Conservation (phyloP, 805 yeast genomes). For the Kodamaea fukazawae region DNA sequence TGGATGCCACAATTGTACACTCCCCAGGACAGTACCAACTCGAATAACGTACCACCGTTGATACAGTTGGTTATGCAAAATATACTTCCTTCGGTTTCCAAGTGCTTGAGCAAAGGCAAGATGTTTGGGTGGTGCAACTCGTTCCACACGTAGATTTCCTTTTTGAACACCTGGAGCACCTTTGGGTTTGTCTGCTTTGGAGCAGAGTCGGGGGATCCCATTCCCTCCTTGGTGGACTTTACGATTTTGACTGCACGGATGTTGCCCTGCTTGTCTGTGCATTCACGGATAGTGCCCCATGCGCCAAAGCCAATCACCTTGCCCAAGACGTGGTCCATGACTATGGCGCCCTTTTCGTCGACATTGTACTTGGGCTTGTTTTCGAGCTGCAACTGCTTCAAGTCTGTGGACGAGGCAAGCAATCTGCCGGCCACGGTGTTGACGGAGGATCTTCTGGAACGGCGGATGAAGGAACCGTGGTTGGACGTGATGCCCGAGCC, state of each 20-base stretch:
- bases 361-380: slow-evolving; percentile 33
- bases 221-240: slow-evolving; percentile 28
- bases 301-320: slow-evolving; percentile 84
- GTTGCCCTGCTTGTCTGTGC: slow-evolving; percentile 37
- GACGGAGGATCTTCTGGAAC: slow-evolving; percentile 29
- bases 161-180: slow-evolving; percentile 57
- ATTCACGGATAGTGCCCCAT: slow-evolving; percentile 82
- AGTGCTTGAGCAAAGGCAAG: slow-evolving; percentile 58
- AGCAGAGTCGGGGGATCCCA: slow-evolving; percentile 10
- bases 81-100: slow-evolving; percentile 58
- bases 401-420: slow-evolving; percentile 38
- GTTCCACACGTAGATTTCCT: slow-evolving; percentile 78
- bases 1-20: slow-evolving; percentile 28
- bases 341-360: slow-evolving; percentile 67
- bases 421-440: slow-evolving; percentile 42
- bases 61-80: slow-evolving; percentile 71
- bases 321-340: slow-evolving; percentile 64
- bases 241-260: slow-evolving; percentile 62
- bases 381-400: slow-evolving; percentile 21
- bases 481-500: slow-evolving; percentile 7
- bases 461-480: slow-evolving; percentile 29
- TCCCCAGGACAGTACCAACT: slow-evolving; percentile 69
- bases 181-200: slow-evolving; percentile 36
- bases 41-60: slow-evolving; percentile 79
- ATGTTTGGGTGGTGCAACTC: slow-evolving; percentile 62